Conservation (phyloP, 176 grass and related monocot species). For the Luzula sylvatica region DNA sequence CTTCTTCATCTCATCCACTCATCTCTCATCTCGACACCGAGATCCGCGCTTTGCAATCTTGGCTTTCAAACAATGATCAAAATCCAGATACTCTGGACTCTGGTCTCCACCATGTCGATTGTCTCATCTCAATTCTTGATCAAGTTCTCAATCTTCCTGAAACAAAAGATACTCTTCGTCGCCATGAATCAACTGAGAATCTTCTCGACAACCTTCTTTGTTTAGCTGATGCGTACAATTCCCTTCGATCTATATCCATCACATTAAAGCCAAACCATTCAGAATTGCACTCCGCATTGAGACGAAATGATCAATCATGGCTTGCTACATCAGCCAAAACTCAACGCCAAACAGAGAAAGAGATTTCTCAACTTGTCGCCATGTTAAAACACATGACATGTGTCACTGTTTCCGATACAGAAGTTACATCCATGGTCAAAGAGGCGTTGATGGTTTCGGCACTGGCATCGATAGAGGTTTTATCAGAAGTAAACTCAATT, state of each 20-base stretch:
- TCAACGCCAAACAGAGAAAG: constrained; percentile 22
- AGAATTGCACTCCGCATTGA: constrained; percentile 17
- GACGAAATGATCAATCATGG: constrained; percentile 14
- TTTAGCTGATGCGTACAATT: constrained; percentile 26
- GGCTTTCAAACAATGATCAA: background rate
- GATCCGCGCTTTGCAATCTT: background rate
- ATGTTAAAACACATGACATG: constrained; percentile 20
- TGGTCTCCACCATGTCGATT: background rate
- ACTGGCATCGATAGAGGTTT: constrained; percentile 21
- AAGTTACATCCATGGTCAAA: constrained; percentile 26
- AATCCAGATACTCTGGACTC: background rate
- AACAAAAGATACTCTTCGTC: background rate
- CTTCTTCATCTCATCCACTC: constrained; percentile 1
- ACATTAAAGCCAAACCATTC: constrained; percentile 17
- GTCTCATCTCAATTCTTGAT: background rate
- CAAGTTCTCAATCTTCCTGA: constrained; percentile 16
- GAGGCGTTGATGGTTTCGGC: constrained; percentile 26
- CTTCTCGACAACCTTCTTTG: constrained; percentile 13
- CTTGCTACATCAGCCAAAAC: constrained; percentile 14
- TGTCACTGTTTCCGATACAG: background rate
- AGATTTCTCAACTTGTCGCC: constrained; percentile 18
- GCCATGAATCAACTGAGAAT: background rate
- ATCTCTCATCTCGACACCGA: constrained; percentile 3
- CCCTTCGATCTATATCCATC: constrained; percentile 21
- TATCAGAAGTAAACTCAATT: constrained; percentile 9